Evolutionary conservation across 2,329 filamentous ascomycete genomes (phyloP).

Genomic region (Penicillium sp.): DNA sequence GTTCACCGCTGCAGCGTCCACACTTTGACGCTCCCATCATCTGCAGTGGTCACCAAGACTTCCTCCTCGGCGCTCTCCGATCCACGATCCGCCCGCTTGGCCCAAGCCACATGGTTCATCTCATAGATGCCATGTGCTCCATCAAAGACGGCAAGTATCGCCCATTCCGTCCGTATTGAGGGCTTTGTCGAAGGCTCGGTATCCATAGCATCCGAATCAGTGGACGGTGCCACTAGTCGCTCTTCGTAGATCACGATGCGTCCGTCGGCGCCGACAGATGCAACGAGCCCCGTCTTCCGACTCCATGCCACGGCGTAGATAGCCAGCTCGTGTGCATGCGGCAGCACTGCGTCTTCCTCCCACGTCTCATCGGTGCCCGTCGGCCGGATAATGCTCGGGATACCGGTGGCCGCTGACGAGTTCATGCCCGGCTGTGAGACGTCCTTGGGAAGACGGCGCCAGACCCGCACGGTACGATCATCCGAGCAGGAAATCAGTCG

Average conservation of each 20-base stretch:
- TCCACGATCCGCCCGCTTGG: slow-evolving; percentile 66
- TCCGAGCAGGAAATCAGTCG: slow-evolving; percentile 82
- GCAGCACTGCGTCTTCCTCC: slow-evolving; percentile 73
- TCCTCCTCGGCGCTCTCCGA: slow-evolving; percentile 57
- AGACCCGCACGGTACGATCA: slow-evolving; percentile 75
- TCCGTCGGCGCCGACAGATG: slow-evolving; percentile 87
- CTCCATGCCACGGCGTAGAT: slow-evolving; percentile 89
- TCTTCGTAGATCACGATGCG: slow-evolving; percentile 77
- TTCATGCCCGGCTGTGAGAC: slow-evolving; percentile 31
- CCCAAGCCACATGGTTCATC: slow-evolving; percentile 90
- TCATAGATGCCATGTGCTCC: slow-evolving; percentile 89
- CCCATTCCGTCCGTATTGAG: slow-evolving; percentile 60
- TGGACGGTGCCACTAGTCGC: slow-evolving; percentile 33
- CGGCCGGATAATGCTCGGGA: slow-evolving; percentile 87
- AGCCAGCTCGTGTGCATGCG: slow-evolving; percentile 71
- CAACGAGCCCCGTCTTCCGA: slow-evolving; percentile 69
- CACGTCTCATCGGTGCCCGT: slow-evolving; percentile 74
- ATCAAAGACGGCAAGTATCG: slow-evolving; percentile 64
- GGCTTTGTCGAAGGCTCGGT: slow-evolving; percentile 28
- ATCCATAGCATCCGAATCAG: slow-evolving; percentile 26
- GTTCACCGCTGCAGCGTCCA: slow-evolving; percentile 60
- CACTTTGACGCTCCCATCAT: slow-evolving; percentile 82
- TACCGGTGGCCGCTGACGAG: slow-evolving; percentile 51
- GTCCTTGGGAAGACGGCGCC: slow-evolving; percentile 62
- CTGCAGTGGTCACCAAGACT: slow-evolving; percentile 84